Base-by-base conservation (phyloP, 805 yeast species). In the Ogataea trehalophila region DNA sequence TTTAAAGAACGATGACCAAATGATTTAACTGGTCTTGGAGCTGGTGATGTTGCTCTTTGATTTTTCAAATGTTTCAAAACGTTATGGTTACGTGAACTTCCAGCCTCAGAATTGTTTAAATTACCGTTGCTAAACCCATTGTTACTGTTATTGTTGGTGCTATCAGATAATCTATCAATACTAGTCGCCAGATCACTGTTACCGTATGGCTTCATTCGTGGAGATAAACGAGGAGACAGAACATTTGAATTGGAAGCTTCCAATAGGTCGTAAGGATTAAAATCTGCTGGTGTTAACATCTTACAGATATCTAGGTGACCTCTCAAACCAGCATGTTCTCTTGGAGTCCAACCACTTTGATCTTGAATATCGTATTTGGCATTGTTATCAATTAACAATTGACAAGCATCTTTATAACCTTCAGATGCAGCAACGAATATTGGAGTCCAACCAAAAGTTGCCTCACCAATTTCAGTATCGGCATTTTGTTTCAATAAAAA, bases 311-410 rank as follows among this genome's bases (percentile, higher is more conserved):
- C 74, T 48, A 91, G 68, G 63, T 90, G 95, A 5, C 98, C 98
- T 57, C 97, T 76, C 41, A 92, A 71, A 42, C 88, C 83, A 0
- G 97, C 97, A 65, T 92, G 98, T 60, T 92, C 98, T 82, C 89
- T 82, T n/a, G 98, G 96, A 17, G 89, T 80, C 98, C 98, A 92
- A 0, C 97, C 97, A 44, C 94, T 84, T 41, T 80, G 84, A 68
- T 92, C 98, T 16, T 77, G 73, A 26, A 72, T 66, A 39, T 77
- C 75, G 48, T 69, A 77, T 7, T 72, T 68, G 5, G 89, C 85
- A 18, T 80, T 81, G 39, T 73, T 60, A 0, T 69, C 66, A 29
- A 83, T 64, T 51, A 92, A 71, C 8, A 77, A 50, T 39, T 75
- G 64, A 6, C 82, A 87, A 38, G 87, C 73, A 2, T 76, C 77